Percentiles rank a stretch among this genome's conserved stretches.
Conservation (phyloP, 2,329 filamentous ascomycete species). For the Cercospora nicotianae region DNA sequence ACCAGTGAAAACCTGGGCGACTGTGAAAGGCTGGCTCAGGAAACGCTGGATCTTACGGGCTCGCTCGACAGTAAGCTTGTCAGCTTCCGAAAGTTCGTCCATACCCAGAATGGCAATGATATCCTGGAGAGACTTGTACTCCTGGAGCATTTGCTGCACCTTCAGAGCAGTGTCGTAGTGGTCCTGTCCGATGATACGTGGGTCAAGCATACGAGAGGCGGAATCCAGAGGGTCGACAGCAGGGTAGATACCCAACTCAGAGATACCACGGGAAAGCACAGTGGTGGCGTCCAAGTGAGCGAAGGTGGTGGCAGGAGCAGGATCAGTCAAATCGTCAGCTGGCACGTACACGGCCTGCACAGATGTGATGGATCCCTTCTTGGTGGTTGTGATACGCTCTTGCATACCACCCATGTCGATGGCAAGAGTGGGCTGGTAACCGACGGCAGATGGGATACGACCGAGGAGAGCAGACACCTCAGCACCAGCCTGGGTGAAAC, state of each 20-base stretch:
- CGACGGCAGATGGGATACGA: conserved; percentile 99
- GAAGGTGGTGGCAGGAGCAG: conserved; percentile 98
- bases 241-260: conserved; percentile 99
- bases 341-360: conserved; percentile 99
- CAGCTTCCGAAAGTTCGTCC: conserved; percentile 98
- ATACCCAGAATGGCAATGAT: conserved; percentile 99
- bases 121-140: conserved; percentile 99
- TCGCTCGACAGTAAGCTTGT: conserved; percentile 99
- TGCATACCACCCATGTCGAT: conserved; percentile 99
- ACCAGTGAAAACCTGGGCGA: conserved; percentile 79
- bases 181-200: conserved; percentile 95
- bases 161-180: conserved; percentile 94
- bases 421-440: conserved; percentile 98
- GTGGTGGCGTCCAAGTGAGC: conserved; percentile 99
- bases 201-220: conserved; percentile 99
- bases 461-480: conserved; percentile 99
- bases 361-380: conserved; percentile 98
- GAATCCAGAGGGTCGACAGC: conserved; percentile 99
- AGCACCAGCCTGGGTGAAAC: conserved; percentile 99
- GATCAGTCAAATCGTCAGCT: conserved; percentile 99
- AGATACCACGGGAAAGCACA: conserved; percentile 99
- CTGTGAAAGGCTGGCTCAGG: conserved; percentile 98
- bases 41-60: conserved; percentile 99
- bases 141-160: conserved; percentile 99
- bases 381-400: conserved; percentile 99